A percentile compares a stretch with the other conserved stretches of the same genome.
Conservation (phyloP, 192 early-diverging fungal genomes). For the Linderina pennispora region DNA sequence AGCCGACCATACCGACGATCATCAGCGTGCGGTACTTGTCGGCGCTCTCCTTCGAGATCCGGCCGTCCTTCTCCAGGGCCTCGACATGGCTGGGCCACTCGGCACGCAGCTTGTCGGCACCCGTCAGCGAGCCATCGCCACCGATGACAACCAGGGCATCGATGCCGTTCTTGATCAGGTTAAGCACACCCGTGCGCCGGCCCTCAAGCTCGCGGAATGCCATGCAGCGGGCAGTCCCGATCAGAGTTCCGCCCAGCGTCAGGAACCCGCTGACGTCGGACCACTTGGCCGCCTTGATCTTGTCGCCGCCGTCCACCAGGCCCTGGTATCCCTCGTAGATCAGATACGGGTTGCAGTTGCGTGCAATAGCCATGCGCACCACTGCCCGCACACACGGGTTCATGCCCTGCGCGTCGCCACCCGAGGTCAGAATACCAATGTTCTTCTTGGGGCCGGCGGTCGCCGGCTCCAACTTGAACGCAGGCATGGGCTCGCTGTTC, state of each 20-base stretch:
- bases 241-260: constrained; percentile 83
- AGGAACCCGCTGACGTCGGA: constrained; percentile 87
- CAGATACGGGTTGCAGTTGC: constrained; percentile 77
- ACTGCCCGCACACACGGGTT: constrained; percentile 91
- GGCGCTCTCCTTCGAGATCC: constrained; percentile 57
- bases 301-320: constrained; percentile 86
- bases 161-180: constrained; percentile 88
- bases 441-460: constrained; percentile 48
- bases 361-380: constrained; percentile 78
- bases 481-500: constrained; percentile 1
- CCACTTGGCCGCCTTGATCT: constrained; percentile 82
- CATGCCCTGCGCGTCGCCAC: constrained; percentile 97
- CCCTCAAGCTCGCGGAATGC: constrained; percentile 81
- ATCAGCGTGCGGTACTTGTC: constrained; percentile 62
- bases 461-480: not conserved
- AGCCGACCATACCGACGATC: constrained; percentile 95
- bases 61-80: constrained; percentile 60
- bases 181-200: constrained; percentile 71
- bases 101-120: constrained; percentile 82
- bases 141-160: constrained; percentile 94
- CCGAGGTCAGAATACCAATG: constrained; percentile 91
- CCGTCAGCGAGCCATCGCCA: constrained; percentile 95
- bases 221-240: constrained; percentile 89
- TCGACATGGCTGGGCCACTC: constrained; percentile 85
- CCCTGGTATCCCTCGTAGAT: constrained; percentile 98